phyloP scores from a whole-genome alignment of 345 rosid genomes.

The Eucalyptus paniculata region DNA sequence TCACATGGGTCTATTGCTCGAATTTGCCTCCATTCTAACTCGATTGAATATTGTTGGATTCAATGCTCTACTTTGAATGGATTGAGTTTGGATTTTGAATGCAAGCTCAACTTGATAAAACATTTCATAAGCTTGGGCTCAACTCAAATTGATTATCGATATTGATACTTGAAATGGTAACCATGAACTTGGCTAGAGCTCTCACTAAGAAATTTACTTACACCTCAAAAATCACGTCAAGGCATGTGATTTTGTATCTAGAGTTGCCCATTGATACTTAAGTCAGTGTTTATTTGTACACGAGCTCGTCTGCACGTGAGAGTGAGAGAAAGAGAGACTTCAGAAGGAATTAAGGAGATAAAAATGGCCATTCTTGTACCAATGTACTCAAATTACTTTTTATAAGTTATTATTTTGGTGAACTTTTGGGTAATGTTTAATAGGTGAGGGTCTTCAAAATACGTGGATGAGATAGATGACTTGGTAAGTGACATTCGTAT shows the following conservation, averaged over 20 bases:
- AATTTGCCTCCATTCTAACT: not conserved
- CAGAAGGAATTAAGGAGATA: not conserved
- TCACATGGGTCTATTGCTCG: not conserved
- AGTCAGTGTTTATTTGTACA: not conserved
- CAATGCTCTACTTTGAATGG: not conserved
- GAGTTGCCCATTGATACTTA: too few species aligned
- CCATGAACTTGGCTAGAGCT: not conserved
- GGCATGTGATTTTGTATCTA: not conserved
- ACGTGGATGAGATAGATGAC: not conserved
- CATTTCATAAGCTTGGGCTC: not conserved
- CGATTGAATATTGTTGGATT: not conserved
- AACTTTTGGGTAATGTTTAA: not conserved
- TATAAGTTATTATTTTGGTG: not conserved
- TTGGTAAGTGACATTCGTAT: not conserved
- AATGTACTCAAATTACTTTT: not conserved
- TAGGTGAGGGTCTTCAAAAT: not conserved
- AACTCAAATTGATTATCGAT: not conserved
- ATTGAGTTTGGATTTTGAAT: not conserved
- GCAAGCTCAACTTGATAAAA: not conserved
- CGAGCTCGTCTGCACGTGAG: fast-evolving
- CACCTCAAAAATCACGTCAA: not conserved
- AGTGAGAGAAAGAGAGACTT: not conserved
- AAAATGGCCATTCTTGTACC: not conserved
- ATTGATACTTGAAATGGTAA: not conserved
- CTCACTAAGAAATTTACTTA: not conserved